A percentile compares a stretch with the other conserved stretches of the same genome.
Conservation (phyloP, 2,329 filamentous ascomycete species). For the Septoria petroselini region DNA sequence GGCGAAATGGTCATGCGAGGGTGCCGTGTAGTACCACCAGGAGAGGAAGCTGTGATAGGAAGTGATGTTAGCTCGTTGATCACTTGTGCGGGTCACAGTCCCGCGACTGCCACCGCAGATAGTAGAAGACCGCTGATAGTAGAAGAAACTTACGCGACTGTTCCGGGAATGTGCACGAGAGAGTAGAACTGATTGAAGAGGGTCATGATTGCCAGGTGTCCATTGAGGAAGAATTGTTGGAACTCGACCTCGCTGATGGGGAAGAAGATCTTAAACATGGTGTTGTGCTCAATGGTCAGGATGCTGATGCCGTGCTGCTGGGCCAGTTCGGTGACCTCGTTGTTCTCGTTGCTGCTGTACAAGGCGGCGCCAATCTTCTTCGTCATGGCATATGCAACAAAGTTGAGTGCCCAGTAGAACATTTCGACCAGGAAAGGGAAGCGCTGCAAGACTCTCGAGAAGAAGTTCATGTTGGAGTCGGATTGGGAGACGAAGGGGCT, state of each 20-base stretch:
- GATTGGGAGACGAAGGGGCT: slow-evolving; percentile 57
- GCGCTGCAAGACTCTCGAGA: slow-evolving; percentile 63
- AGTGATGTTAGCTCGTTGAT: background rate
- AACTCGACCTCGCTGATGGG: slow-evolving; percentile 53
- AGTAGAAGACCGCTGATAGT: slow-evolving; percentile 6
- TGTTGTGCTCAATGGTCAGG: slow-evolving; percentile 55
- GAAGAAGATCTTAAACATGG: slow-evolving; percentile 52
- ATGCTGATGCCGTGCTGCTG: slow-evolving; percentile 56
- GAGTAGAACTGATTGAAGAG: slow-evolving; percentile 59
- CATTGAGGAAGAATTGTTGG: slow-evolving; percentile 57
- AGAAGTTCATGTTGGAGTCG: slow-evolving; percentile 44
- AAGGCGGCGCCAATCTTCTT: slow-evolving; percentile 31
- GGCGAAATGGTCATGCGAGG: slow-evolving; percentile 47
- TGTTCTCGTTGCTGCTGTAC: slow-evolving; percentile 38
- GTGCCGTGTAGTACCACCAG: slow-evolving; percentile 61
- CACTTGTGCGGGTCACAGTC: background rate
- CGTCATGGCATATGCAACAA: slow-evolving; percentile 62
- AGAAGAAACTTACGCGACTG: slow-evolving; percentile 50
- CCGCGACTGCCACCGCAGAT: too few relatives aligned
- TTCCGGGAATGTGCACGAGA: slow-evolving; percentile 59
- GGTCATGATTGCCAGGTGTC: slow-evolving; percentile 53
- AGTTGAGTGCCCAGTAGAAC: slow-evolving; percentile 70
- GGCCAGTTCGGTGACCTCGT: slow-evolving; percentile 55
- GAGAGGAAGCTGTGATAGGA: slow-evolving; percentile 53
- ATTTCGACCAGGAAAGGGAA: slow-evolving; percentile 70